Conservation (phyloP, 1,139 yeast species). For the Debaryomyces coudertii region DNA sequence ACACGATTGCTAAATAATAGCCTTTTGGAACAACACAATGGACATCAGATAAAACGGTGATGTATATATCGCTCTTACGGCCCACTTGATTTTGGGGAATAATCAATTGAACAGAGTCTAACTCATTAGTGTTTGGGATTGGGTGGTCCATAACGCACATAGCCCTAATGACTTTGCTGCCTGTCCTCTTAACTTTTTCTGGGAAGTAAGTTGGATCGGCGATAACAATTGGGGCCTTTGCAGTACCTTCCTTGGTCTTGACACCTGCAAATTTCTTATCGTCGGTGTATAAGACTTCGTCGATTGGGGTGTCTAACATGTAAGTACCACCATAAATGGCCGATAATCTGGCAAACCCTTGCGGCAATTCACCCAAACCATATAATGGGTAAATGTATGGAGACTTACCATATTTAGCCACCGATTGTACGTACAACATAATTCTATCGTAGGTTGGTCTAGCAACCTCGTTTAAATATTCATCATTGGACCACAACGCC, state of each 20-base stretch:
- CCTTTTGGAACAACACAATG: slow-evolving; percentile 94
- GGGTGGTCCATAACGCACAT: slow-evolving; percentile 94
- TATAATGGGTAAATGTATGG: slow-evolving; percentile 95
- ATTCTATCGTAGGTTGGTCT: slow-evolving; percentile 90
- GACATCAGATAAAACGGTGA: slow-evolving; percentile 86
- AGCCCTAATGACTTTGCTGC: slow-evolving; percentile 88
- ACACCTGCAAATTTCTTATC: slow-evolving; percentile 78
- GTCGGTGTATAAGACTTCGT: slow-evolving; percentile 75
- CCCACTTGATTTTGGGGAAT: slow-evolving; percentile 96
- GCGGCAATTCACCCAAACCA: slow-evolving; percentile 97
- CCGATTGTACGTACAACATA: slow-evolving; percentile 82
- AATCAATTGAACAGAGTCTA: slow-evolving; percentile 90
- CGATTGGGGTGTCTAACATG: slow-evolving; percentile 96
- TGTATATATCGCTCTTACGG: slow-evolving; percentile 91
- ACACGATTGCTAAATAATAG: slow-evolving; percentile 87
- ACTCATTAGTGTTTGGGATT: slow-evolving; percentile 76
- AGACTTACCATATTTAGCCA: slow-evolving; percentile 93
- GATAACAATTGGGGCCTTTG: slow-evolving; percentile 90
- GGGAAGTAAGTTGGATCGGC: slow-evolving; percentile 99
- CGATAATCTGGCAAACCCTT: slow-evolving; percentile 94
- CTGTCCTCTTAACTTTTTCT: slow-evolving; percentile 80
- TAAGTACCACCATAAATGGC: slow-evolving; percentile 99
- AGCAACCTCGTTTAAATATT: slow-evolving; percentile 85
- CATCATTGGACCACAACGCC: slow-evolving; percentile 97
- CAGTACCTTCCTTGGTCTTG: slow-evolving; percentile 86